These are phyloP conservation scores for Endocarpon pusillum DNA, from an alignment of 495 filamentous ascomycete genomes.

Conservation along the genomic window DNA sequence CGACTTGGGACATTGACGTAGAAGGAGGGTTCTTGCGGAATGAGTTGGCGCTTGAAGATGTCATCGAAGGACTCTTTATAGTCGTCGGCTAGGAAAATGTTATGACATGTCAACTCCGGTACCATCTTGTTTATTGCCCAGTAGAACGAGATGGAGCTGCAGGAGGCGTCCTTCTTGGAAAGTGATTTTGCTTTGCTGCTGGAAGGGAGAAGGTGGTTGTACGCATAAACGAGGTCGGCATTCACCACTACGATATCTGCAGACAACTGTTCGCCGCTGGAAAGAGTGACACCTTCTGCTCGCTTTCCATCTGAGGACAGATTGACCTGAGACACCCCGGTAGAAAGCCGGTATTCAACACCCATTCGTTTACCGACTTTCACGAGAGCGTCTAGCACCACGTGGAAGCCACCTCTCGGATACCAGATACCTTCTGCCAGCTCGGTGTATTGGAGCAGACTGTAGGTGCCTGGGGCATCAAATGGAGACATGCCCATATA, in stretches of 20 bases:
- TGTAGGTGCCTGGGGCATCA: slow-evolving; percentile 56
- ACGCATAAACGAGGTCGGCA: slow-evolving; percentile 53
- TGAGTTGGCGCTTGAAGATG: slow-evolving; percentile 46
- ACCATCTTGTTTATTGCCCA: slow-evolving; percentile 42
- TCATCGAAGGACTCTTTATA: slow-evolving; percentile 52
- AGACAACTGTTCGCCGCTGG: slow-evolving; percentile 29
- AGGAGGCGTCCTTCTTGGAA: slow-evolving; percentile 32
- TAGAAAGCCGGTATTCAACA: slow-evolving; percentile 37
- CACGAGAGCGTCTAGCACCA: slow-evolving; percentile 37
- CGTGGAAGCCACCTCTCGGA: slow-evolving; percentile 48
- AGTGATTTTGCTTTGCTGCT: slow-evolving; percentile 30
- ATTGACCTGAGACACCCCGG: slow-evolving; percentile 31
- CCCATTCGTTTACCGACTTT: slow-evolving; percentile 36
- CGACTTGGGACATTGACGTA: slow-evolving; percentile 56
- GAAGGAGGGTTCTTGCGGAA: slow-evolving; percentile 49
- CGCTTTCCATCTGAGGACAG: slow-evolving; percentile 22
- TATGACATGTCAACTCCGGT: slow-evolving; percentile 45
- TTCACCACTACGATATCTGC: slow-evolving; percentile 50
- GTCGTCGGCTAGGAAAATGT: slow-evolving; percentile 55
- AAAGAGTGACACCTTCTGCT: slow-evolving; percentile 37
- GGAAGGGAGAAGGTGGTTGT: slow-evolving; percentile 41
- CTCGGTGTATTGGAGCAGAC: slow-evolving; percentile 54
- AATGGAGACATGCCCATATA: slow-evolving; percentile 64
- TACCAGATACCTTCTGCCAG: slow-evolving; percentile 60
- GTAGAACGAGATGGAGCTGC: slow-evolving; percentile 59